These are phyloP conservation scores for Beauveria brongniartii DNA, from an alignment of 2,329 filamentous ascomycete genomes.

Conservation along the genomic window DNA sequence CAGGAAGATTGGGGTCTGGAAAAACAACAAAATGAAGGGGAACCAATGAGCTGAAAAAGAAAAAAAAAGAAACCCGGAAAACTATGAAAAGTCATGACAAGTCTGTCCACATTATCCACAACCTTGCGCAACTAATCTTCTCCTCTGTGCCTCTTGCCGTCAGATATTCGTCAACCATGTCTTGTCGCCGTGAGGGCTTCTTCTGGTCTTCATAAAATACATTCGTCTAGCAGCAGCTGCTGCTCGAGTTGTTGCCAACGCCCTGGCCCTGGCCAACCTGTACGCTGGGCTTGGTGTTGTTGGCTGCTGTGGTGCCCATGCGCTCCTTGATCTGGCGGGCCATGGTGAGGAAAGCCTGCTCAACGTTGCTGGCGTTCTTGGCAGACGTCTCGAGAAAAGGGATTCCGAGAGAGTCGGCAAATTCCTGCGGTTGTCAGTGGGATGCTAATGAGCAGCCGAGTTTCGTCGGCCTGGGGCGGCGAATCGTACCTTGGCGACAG, in stretches of 20 bases:
- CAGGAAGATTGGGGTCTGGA: background rate
- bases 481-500: conserved; percentile 85
- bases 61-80: conserved; percentile 8
- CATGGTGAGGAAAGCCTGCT: conserved; percentile 99
- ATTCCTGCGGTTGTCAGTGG: conserved; percentile 57
- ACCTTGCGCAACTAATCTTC: conserved; percentile 5
- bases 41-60: conserved; percentile 9
- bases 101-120: conserved; percentile 10
- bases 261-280: conserved; percentile 93
- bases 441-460: background rate
- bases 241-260: conserved; percentile 77
- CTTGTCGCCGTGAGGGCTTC: background rate
- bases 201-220: background rate
- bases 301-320: conserved; percentile 91
- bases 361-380: conserved; percentile 99
- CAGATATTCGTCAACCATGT: background rate
- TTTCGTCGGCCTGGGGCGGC: background rate
- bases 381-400: conserved; percentile 99
- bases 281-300: conserved; percentile 98
- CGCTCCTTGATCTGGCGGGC: conserved; percentile 99
- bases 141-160: background rate
- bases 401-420: conserved; percentile 96
- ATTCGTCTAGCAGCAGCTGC: conserved; percentile 75
- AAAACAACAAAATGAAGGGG: conserved; percentile 5
- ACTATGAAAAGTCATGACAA: conserved; percentile 10